Percentiles rank a stretch among this genome's conserved stretches.
Conservation (phyloP, 2,329 filamentous ascomycete species). For the Sporothrix humicola region DNA sequence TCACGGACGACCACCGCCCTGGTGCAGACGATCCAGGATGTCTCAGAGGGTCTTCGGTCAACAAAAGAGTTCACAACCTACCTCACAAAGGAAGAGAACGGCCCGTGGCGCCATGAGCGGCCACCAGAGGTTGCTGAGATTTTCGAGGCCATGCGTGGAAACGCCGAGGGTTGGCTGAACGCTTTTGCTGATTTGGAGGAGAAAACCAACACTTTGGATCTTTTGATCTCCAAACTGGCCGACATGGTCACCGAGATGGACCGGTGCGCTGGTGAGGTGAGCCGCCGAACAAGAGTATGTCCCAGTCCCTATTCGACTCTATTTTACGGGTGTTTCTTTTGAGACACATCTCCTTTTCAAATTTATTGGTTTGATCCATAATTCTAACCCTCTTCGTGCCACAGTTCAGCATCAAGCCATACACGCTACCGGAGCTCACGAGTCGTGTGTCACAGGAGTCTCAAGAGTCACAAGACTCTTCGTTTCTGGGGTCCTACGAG, state of each 20-base stretch:
- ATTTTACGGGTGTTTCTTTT: slow-evolving; percentile 31
- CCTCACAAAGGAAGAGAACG: slow-evolving; percentile 68
- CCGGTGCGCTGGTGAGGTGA: slow-evolving; percentile 80
- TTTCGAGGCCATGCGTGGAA: slow-evolving; percentile 88
- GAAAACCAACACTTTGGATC: slow-evolving; percentile 72
- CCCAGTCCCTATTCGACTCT: background rate
- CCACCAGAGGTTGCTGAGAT: slow-evolving; percentile 68
- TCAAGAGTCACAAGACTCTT: slow-evolving; percentile 34
- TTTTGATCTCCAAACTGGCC: slow-evolving; percentile 72
- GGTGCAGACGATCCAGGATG: slow-evolving; percentile 78
- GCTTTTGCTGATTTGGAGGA: slow-evolving; percentile 78
- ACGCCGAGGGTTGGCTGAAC: slow-evolving; percentile 86
- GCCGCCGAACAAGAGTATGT: slow-evolving; percentile 75
- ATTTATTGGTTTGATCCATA: background rate
- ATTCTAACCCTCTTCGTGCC: slow-evolving; percentile 21
- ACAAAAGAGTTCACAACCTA: slow-evolving; percentile 79
- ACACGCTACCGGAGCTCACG: slow-evolving; percentile 35
- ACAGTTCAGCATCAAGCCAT: slow-evolving; percentile 43
- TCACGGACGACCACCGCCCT: slow-evolving; percentile 77
- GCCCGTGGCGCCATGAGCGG: slow-evolving; percentile 66
- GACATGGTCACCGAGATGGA: slow-evolving; percentile 86
- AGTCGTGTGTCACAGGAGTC: slow-evolving; percentile 30
- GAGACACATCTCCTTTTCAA: slow-evolving; percentile 14
- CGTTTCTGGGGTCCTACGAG: slow-evolving; percentile 32
- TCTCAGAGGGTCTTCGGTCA: slow-evolving; percentile 76